Conservation (phyloP, 2,329 filamentous ascomycete genomes). For the Chaetomium strumarium region DNA sequence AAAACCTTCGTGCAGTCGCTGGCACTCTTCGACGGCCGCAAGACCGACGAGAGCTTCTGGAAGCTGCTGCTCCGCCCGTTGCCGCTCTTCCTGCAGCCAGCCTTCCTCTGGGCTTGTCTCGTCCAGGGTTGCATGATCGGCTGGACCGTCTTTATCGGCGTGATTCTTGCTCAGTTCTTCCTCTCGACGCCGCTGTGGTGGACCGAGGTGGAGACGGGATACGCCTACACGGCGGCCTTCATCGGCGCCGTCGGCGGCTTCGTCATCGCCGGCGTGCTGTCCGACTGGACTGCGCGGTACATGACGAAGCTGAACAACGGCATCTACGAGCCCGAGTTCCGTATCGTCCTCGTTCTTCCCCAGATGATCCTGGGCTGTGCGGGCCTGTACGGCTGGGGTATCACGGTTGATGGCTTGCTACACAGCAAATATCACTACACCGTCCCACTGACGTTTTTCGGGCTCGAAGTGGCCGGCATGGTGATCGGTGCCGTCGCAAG, state of each 20-base stretch:
- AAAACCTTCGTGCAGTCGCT: slow-evolving; percentile 58
- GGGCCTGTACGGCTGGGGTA: slow-evolving; percentile 79
- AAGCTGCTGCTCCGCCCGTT: slow-evolving; percentile 66
- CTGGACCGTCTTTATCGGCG: slow-evolving; percentile 90
- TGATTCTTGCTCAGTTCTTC: slow-evolving; percentile 77
- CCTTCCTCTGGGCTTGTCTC: slow-evolving; percentile 71
- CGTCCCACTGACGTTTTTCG: slow-evolving; percentile 76
- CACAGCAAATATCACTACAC: slow-evolving; percentile 59
- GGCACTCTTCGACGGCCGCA: slow-evolving; percentile 71
- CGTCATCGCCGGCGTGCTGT: slow-evolving; percentile 62
- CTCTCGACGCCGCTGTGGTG: slow-evolving; percentile 77
- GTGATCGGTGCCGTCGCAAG: slow-evolving; percentile 83
- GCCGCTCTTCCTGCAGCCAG: slow-evolving; percentile 76
- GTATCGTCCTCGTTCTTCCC: slow-evolving; percentile 74
- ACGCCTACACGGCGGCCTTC: slow-evolving; percentile 80
- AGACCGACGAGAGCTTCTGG: slow-evolving; percentile 69
- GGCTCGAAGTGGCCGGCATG: slow-evolving; percentile 80
- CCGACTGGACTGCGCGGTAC: slow-evolving; percentile 64
- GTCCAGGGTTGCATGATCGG: slow-evolving; percentile 88
- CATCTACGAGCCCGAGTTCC: slow-evolving; percentile 87
- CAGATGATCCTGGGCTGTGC: slow-evolving; percentile 72
- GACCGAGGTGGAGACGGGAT: slow-evolving; percentile 74
- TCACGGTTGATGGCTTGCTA: slow-evolving; percentile 58
- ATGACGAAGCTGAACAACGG: slow-evolving; percentile 73
- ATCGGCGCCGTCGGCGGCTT: slow-evolving; percentile 77